Conservation (phyloP, 2,329 filamentous ascomycete species). For the Sclerotinia minor region DNA sequence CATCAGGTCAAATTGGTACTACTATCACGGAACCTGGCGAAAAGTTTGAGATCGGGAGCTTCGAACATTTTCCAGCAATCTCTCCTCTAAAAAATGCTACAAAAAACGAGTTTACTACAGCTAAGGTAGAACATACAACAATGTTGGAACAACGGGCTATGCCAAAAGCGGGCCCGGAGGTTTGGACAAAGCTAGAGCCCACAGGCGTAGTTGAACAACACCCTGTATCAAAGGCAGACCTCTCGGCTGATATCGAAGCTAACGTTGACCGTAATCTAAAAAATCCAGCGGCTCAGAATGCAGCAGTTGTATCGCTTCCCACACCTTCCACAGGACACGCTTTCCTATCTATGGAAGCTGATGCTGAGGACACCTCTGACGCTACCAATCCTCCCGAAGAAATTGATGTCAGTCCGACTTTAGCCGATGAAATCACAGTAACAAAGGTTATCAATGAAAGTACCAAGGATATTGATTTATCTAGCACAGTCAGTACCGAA, state of each 20-base stretch:
- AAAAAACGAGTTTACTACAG: too few relatives aligned
- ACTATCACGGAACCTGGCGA: not conserved
- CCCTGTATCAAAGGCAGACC: not conserved
- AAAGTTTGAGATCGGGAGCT: slow-evolving; percentile 5
- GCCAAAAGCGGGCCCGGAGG: not conserved
- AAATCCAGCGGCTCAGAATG: not conserved
- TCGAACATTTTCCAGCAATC: not conserved
- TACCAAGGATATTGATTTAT: too few relatives aligned
- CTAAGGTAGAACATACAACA: not conserved
- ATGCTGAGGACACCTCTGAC: not conserved
- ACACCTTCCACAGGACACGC: not conserved
- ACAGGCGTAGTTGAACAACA: not conserved
- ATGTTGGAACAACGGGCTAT: not conserved
- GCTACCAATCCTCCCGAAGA: not conserved
- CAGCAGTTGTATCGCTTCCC: not conserved
- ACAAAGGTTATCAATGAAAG: not conserved
- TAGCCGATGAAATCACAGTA: not conserved
- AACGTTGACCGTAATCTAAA: not conserved
- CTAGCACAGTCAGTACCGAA: not conserved
- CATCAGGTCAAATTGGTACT: not conserved
- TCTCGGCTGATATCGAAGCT: too few relatives aligned
- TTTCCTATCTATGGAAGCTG: not conserved
- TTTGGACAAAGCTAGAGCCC: not conserved
- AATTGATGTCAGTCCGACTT: not conserved
- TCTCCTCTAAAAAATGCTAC: not conserved